A percentile compares a stretch with the other conserved stretches of the same genome.
These are phyloP conservation scores for Fusarium chlamydosporum DNA, from an alignment of 2,329 filamentous ascomycete genomes.

Conservation along the genomic window DNA sequence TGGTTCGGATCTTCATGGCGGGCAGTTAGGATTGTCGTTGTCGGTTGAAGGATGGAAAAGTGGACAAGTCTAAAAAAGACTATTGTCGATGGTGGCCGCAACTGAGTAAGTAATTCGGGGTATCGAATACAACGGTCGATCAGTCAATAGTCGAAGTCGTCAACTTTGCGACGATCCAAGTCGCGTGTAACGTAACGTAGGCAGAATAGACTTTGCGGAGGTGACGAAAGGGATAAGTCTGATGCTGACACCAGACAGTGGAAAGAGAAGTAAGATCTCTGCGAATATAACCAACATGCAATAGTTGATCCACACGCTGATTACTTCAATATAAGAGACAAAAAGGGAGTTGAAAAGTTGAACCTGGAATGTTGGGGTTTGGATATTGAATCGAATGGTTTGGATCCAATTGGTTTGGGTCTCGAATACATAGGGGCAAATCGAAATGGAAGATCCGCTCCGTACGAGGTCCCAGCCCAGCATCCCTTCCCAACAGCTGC, in stretches of 20 bases:
- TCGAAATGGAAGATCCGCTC: slow-evolving; percentile 40
- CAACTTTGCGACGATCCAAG: slow-evolving; percentile 32
- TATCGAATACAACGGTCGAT: slow-evolving; percentile 9
- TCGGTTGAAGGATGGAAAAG: slow-evolving; percentile 5
- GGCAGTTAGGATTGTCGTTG: slow-evolving; percentile 18
- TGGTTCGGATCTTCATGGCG: slow-evolving; percentile 72
- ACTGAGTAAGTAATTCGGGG: slow-evolving; percentile 11
- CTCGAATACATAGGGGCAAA: slow-evolving; percentile 34
- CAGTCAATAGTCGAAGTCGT: slow-evolving; percentile 20
- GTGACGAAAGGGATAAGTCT: slow-evolving; percentile 8
- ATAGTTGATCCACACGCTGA: slow-evolving; percentile 15
- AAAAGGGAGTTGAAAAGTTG: slow-evolving; percentile 32
- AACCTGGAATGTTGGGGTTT: slow-evolving; percentile 42
- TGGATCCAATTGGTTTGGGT: slow-evolving; percentile 39
- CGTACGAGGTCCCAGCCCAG: slow-evolving; percentile 23
- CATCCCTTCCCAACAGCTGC: slow-evolving; percentile 30
- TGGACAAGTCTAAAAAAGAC: slow-evolving; percentile 23
- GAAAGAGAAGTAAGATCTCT: slow-evolving; percentile 13
- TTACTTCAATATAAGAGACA: slow-evolving; percentile 28
- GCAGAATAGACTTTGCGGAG: slow-evolving; percentile 36
- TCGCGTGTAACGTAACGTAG: slow-evolving; percentile 41
- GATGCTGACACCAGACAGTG: slow-evolving; percentile 34
- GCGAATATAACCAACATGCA: slow-evolving; percentile 1
- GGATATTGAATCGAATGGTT: slow-evolving; percentile 35
- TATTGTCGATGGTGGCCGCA: slow-evolving; percentile 33